These are phyloP conservation scores for Globisporangium nodosum DNA, from an alignment of 352 stramenopile genomes.

Conservation along the genomic window DNA sequence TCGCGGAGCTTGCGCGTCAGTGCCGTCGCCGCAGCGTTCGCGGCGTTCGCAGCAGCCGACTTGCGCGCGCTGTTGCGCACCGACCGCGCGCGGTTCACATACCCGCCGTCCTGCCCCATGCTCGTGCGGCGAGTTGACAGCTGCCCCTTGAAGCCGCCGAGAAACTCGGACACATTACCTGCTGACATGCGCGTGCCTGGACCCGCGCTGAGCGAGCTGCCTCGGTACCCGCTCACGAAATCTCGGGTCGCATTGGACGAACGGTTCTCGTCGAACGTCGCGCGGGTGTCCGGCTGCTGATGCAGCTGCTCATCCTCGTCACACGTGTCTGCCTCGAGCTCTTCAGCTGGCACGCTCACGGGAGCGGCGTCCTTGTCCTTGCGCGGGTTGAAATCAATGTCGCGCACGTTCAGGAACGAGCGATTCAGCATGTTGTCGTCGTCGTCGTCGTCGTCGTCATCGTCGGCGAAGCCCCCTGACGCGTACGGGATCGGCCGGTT, in stretches of 20 bases:
- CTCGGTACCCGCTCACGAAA: not conserved
- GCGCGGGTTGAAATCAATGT: constrained; percentile 35
- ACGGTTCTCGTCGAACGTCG: constrained; percentile 6
- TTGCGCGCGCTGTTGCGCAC: constrained; percentile 34
- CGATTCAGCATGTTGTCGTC: constrained; percentile 35
- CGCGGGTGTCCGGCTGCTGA: constrained; percentile 1
- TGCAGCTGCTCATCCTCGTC: constrained; percentile 13
- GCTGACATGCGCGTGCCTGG: constrained; percentile 32
- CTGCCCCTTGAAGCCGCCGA: constrained; percentile 59
- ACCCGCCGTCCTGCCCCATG: constrained; percentile 16
- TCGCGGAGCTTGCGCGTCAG: constrained; percentile 45
- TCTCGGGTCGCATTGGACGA: not conserved
- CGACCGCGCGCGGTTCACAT: constrained; percentile 38
- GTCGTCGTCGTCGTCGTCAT: constrained; percentile 33
- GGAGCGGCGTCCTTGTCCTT: constrained; percentile 11
- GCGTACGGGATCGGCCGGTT: constrained; percentile 14
- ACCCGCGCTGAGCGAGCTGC: constrained; percentile 8
- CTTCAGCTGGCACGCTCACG: constrained; percentile 9
- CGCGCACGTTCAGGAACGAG: constrained; percentile 48
- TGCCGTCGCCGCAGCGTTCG: constrained; percentile 17
- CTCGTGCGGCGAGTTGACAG: constrained; percentile 28
- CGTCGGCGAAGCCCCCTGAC: constrained; percentile 3
- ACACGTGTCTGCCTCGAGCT: not conserved
- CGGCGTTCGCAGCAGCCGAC: constrained; percentile 22
- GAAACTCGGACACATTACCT: constrained; percentile 53